These are phyloP conservation scores for Starmerella apis DNA, from an alignment of 805 yeast genomes.

Conservation along the genomic window DNA sequence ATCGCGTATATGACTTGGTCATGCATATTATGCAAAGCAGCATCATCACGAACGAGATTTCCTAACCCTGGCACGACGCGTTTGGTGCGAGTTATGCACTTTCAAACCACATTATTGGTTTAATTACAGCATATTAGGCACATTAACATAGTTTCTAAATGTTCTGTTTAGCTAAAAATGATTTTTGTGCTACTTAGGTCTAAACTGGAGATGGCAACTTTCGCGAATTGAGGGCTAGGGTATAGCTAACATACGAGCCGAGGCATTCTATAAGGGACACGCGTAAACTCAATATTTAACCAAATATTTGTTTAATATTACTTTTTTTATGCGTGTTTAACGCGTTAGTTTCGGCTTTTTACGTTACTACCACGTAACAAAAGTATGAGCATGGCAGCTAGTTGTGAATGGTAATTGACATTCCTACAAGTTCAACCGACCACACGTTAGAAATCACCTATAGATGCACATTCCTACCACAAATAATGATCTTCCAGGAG, in stretches of 20 bases:
- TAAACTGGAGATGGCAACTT: not conserved
- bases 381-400: not conserved
- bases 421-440: not conserved
- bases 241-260: not conserved
- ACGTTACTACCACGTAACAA: not conserved
- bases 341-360: not conserved
- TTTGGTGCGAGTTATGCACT: not conserved
- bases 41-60: not conserved
- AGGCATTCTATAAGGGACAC: not conserved
- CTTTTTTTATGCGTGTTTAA: not conserved
- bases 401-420: conserved; percentile 6
- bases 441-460: not conserved
- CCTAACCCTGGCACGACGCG: not conserved
- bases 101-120: not conserved
- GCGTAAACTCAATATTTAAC: not conserved
- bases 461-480: too few species aligned
- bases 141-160: too few species aligned
- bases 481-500: too few species aligned
- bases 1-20: conserved; percentile 1
- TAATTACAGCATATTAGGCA: too few species aligned
- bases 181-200: not conserved
- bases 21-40: conserved; percentile 6
- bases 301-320: not conserved
- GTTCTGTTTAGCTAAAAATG: too few species aligned
- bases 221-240: conserved; percentile 2